These are phyloP conservation scores for Dillenia suffruticosa DNA, from an alignment of 164 flowering plant genomes.

Conservation along the genomic window DNA sequence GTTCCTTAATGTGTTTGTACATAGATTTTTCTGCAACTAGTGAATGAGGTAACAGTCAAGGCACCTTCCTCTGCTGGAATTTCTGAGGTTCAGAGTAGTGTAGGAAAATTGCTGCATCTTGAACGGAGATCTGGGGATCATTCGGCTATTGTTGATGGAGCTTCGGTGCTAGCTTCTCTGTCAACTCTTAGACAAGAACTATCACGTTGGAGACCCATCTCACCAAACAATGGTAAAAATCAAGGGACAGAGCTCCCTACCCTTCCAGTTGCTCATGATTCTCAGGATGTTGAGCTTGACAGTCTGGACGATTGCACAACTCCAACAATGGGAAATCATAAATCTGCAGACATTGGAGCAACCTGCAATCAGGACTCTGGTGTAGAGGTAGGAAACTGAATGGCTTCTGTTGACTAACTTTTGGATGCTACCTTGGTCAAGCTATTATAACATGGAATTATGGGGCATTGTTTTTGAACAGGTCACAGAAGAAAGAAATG, in stretches of 20 bases:
- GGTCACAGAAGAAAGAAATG: constrained; percentile 55
- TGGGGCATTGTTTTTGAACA: constrained; percentile 41
- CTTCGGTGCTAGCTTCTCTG: constrained; percentile 78
- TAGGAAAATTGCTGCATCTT: constrained; percentile 45
- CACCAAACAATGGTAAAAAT: constrained; percentile 36
- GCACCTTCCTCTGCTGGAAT: constrained; percentile 31
- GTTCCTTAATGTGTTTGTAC: constrained; percentile 35
- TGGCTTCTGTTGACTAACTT: constrained; percentile 39
- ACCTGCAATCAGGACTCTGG: constrained; percentile 43
- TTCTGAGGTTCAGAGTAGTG: constrained; percentile 33
- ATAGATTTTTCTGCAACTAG: constrained; percentile 71
- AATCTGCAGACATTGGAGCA: constrained; percentile 43
- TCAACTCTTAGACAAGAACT: constrained; percentile 55
- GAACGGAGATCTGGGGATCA: constrained; percentile 69
- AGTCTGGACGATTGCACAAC: constrained; percentile 47
- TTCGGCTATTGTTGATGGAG: constrained; percentile 68
- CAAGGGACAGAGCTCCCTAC: constrained; percentile 40
- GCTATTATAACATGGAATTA: constrained; percentile 35
- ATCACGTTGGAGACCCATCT: constrained; percentile 48
- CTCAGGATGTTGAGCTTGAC: constrained; percentile 48
- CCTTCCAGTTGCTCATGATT: constrained; percentile 40
- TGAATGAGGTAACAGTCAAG: constrained; percentile 32
- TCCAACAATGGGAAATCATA: constrained; percentile 35
- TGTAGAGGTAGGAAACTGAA: constrained; percentile 48
- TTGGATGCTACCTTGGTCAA: constrained; percentile 36